A percentile compares a stretch with the other conserved stretches of the same genome.
Evolutionary conservation across 495 filamentous ascomycete genomes (phyloP).

Genomic region (Staphylotrichum longicolle): DNA sequence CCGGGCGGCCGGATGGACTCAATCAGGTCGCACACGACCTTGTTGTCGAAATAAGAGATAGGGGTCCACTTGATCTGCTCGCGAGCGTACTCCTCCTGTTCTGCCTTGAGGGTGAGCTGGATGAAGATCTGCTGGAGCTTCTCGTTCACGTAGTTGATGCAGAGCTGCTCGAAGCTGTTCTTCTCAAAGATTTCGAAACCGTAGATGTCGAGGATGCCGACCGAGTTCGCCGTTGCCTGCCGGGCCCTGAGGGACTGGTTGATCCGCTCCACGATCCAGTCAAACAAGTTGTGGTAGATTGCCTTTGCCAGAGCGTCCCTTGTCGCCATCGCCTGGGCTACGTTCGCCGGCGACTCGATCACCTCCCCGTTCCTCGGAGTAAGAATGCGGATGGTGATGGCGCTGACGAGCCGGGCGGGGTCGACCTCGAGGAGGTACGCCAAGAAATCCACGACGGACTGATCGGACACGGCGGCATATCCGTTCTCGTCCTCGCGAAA

Average conservation of each 20-base stretch:
- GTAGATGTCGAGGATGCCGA: constrained; percentile 99
- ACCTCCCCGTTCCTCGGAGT: constrained; percentile 83
- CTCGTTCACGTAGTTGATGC: constrained; percentile 99
- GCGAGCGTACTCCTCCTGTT: constrained; percentile 95
- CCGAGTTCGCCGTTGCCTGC: constrained; percentile 71
- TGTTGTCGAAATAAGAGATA: constrained; percentile 99
- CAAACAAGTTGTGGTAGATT: constrained; percentile 96
- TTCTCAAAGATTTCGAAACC: constrained; percentile 99
- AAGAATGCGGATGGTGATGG: constrained; percentile 82
- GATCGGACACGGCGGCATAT: constrained; percentile 81
- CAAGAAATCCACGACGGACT: constrained; percentile 88
- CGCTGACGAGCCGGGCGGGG: constrained; percentile 73
- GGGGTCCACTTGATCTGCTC: constrained; percentile 99
- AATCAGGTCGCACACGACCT: constrained; percentile 96
- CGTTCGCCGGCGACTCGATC: constrained; percentile 91
- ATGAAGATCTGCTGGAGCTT: constrained; percentile 99
- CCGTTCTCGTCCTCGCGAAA: constrained; percentile 85
- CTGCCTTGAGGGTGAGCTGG: constrained; percentile 91
- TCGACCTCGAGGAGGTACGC: constrained; percentile 93
- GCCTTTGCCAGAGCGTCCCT: constrained; percentile 91
- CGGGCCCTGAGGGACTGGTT: constrained; percentile 85
- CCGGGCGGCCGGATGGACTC: constrained; percentile 89
- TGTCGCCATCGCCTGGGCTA: constrained; percentile 85
- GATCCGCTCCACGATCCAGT: constrained; percentile 95
- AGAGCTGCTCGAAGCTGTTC: constrained; percentile 99